Evolutionary conservation across 2,329 filamentous ascomycete species (phyloP).

Genomic region (Teratosphaeria viscida): DNA sequence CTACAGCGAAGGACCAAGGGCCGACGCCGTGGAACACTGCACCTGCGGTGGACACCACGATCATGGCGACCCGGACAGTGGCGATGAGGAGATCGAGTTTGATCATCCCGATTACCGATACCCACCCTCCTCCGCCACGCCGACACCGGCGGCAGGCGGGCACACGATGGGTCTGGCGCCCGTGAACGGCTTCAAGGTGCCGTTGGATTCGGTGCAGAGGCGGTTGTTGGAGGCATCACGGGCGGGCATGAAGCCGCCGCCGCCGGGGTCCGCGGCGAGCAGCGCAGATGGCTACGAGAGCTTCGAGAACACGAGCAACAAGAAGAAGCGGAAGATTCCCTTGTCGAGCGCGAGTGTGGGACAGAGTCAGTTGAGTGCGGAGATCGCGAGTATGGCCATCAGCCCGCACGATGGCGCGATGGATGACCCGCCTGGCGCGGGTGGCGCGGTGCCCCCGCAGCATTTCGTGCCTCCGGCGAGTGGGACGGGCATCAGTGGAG

Average conservation of each 20-base stretch:
- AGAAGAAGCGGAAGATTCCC: constrained; percentile 97
- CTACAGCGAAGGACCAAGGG: constrained; percentile 22
- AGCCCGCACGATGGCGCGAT: constrained; percentile 28
- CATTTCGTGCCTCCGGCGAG: constrained; percentile 47
- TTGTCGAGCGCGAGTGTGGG: constrained; percentile 63
- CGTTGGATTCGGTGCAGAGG: constrained; percentile 24
- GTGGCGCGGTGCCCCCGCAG: constrained; percentile 32
- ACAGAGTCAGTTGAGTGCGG: constrained; percentile 49
- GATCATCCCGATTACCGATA: constrained; percentile 30
- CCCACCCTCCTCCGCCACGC: constrained; percentile 27
- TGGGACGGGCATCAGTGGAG: constrained; percentile 66
- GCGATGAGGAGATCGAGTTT: constrained; percentile 46
- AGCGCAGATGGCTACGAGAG: constrained; percentile 86
- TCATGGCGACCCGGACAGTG: constrained; percentile 37
- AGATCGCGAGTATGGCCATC: constrained; percentile 55
- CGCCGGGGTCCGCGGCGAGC: constrained; percentile 50
- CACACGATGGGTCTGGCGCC: not conserved
- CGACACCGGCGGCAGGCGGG: not conserved
- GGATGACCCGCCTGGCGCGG: constrained; percentile 34
- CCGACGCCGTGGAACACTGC: constrained; percentile 30
- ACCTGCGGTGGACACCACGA: constrained; percentile 36
- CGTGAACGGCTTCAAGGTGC: constrained; percentile 5
- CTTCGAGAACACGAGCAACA: constrained; percentile 97
- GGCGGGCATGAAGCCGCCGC: constrained; percentile 1
- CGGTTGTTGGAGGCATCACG: constrained; percentile 27